These are phyloP conservation scores for Posidonia oceanica DNA, from an alignment of 116 monocot species.

Conservation along the genomic window DNA sequence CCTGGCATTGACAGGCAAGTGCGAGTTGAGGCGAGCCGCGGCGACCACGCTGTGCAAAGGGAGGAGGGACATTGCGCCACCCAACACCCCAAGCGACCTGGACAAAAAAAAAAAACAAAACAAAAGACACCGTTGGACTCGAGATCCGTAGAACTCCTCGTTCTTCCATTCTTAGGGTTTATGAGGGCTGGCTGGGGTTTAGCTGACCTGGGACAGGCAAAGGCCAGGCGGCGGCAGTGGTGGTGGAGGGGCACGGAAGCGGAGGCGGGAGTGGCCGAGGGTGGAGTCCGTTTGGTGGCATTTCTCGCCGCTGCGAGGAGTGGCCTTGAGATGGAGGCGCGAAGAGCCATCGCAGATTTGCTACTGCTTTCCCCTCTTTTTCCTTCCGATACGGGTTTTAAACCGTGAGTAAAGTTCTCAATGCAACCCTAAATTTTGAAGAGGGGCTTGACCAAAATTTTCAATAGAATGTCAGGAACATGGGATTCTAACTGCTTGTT, in stretches of 20 bases:
- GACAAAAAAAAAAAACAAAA: not conserved
- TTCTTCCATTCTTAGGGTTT: not conserved
- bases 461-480: too few species aligned
- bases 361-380: not conserved
- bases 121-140: not conserved
- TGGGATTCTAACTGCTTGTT: too few species aligned
- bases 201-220: too few species aligned
- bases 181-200: not conserved
- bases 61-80: conserved; percentile 17
- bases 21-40: conserved; percentile 55
- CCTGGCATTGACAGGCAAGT: conserved; percentile 57
- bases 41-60: conserved; percentile 33
- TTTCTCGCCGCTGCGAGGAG: conserved; percentile 3
- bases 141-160: not conserved
- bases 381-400: too few species aligned
- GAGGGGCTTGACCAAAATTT: too few species aligned
- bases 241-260: not conserved
- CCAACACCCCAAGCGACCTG: conserved; percentile 18
- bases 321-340: conserved; percentile 5
- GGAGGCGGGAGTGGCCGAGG: not conserved
- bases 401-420: too few species aligned
- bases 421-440: too few species aligned
- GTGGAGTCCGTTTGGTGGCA: too few species aligned
- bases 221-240: too few species aligned
- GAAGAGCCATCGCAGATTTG: not conserved